A percentile compares a stretch with the other conserved stretches of the same genome.
These are phyloP conservation scores for Chalara sp. DNA, from an alignment of 2,329 filamentous ascomycete genomes.

Conservation along the genomic window DNA sequence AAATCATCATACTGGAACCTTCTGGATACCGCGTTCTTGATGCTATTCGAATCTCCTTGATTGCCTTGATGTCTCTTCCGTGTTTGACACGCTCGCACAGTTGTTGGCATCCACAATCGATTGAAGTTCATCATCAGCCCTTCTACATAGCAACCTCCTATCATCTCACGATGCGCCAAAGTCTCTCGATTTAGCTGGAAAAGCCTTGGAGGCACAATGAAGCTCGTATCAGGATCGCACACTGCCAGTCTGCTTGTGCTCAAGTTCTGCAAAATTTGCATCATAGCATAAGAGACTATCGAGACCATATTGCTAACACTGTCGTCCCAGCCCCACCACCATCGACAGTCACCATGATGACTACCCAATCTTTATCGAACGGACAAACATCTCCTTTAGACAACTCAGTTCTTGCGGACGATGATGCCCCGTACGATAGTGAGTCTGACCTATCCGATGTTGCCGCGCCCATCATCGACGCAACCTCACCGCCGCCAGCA, in stretches of 20 bases:
- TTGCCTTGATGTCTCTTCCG: too few relatives aligned
- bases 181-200: slow-evolving; percentile 7
- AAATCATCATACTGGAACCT: background rate
- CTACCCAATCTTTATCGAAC: slow-evolving; percentile 59
- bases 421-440: slow-evolving; percentile 46
- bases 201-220: too few relatives aligned
- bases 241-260: too few relatives aligned
- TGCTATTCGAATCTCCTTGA: too few relatives aligned
- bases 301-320: slow-evolving; percentile 36
- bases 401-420: slow-evolving; percentile 32
- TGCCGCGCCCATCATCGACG: slow-evolving; percentile 47
- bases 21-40: background rate
- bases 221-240: too few relatives aligned
- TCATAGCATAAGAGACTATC: slow-evolving; percentile 12
- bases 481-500: slow-evolving; percentile 40
- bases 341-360: slow-evolving; percentile 55
- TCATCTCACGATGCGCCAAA: slow-evolving; percentile 24
- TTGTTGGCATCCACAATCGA: slow-evolving; percentile 16
- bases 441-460: slow-evolving; percentile 75
- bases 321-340: slow-evolving; percentile 46
- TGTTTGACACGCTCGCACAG: slow-evolving; percentile 8
- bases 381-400: slow-evolving; percentile 54
- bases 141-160: slow-evolving; percentile 14
- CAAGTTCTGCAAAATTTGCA: slow-evolving; percentile 1
- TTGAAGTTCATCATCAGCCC: slow-evolving; percentile 20